Base-by-base conservation (phyloP, 495 filamentous ascomycete genomes). In the Talaromyces trachyspermus region DNA sequence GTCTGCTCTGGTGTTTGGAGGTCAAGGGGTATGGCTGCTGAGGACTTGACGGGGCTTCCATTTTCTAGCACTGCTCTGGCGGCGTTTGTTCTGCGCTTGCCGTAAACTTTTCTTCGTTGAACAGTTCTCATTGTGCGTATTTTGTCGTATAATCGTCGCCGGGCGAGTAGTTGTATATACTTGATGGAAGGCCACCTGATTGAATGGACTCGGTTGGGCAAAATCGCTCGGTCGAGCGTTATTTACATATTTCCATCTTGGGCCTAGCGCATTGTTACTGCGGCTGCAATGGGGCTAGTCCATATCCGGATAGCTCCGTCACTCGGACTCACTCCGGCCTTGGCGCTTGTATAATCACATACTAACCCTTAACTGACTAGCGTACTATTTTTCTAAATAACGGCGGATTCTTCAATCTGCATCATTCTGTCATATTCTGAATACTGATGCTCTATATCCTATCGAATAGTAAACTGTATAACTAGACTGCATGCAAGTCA, bases 1-100 rank as follows among this genome's bases (percentile, higher is more conserved):
- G 49, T 38, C 26, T 27, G 14, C 18, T 41, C 18, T 12, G 23
- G 15, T n/a, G 26, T 20, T 5, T 30, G 18, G n/a, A n/a, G n/a
- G 35, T 58, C 46, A 15, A 46, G 43, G 10, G 25, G 15, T 30
- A 30, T 43, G 43, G 23, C 37, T 24, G 12, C 40, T 44, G 26
- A 14, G 1, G 7, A 4, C 25, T 54, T 54, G 12, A 42, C 5
- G 18, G 68, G 69, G 37, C 68, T 71, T 15, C 55, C 50, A 32
- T 70, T 53, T 7, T 69, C 68, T 25, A 73, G 65, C 0, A 71
- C 65, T 5, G 70, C 66, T 23, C 63, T 54, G 1, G 70, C 57
- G 2, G 70, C 65, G 55, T 68, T 65, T 18, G 49, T 63, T 36
- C 50, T 64, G 39, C 65, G 58, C 41, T 73, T 73, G 8, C 69